Evolutionary conservation across 1,284 basidiomycete species (phyloP), one percentile per base, ranked within the genome.

Genomic region (Thelephora terrestris): DNA sequence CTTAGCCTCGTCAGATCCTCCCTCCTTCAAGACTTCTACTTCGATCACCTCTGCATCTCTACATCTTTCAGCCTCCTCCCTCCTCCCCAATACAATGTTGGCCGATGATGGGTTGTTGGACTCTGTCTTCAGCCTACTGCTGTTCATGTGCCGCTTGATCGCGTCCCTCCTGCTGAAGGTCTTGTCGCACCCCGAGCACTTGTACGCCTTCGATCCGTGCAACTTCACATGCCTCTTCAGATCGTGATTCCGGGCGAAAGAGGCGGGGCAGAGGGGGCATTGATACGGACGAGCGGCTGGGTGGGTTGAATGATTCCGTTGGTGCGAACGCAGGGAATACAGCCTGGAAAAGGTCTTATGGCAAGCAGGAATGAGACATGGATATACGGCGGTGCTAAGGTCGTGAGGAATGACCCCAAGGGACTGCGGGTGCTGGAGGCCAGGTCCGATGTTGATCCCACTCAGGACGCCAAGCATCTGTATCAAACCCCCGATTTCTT

Each of bases 381-480:
- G 84, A 55, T 85, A 80, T n/a, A 86, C 81, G 2, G 83, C 80
- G 9, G 82, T 81, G 36, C 76, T 78, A 48, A 81, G 80, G 55
- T 81, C 78, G 34, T 72, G 69, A 24, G 64, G 61, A 14, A 62
- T 55, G 43, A 55, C 44, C 12, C 56, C 42, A 10, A 51, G 40
- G 6, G 51, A 46, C 4, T 59, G 51, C 17, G 63, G 59, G 6
- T 56, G 57, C 25, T 61, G 50, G 16, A 51, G 39, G 45, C 57
- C 61, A 46, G 76, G 72, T 14, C 77, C 79, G 45, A 86, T 85
- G 55, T 77, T 81, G 37, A 84, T 80, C 1, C 79, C 80, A 52
- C 78, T 81, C 50, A 88, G 73, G 27, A 87, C 79, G 21, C 84
- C 84, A 42, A 88, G 72, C 55, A 85, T 81, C 56, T 87, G 85